Percentiles rank a stretch among this genome's conserved stretches.
Conservation (phyloP, 805 yeast genomes). For the Candida stauntonica region DNA sequence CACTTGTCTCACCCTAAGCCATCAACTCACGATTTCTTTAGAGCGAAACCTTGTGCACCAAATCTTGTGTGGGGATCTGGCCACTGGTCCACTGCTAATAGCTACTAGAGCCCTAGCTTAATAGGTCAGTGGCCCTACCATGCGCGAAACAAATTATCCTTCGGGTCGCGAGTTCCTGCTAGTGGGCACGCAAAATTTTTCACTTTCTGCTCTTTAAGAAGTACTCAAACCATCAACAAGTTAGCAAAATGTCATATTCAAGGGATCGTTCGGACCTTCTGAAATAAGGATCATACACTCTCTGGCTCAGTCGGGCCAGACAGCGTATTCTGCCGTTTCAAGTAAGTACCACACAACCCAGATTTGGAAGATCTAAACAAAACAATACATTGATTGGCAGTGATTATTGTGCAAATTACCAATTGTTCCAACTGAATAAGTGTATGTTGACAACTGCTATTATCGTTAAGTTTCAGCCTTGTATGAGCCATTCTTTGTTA, state of each 20-base stretch:
- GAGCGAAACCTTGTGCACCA: too few relatives aligned
- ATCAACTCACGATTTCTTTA: too few relatives aligned
- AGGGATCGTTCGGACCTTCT: too few relatives aligned
- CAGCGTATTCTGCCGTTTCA: background rate
- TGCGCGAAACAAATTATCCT: background rate
- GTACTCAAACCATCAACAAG: background rate
- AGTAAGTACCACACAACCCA: too few relatives aligned
- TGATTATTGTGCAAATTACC: slow-evolving; percentile 22
- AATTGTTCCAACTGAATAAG: slow-evolving; percentile 24
- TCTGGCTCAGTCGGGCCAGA: background rate
- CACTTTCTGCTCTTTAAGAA: background rate
- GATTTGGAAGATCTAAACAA: too few relatives aligned
- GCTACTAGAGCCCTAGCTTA: too few relatives aligned
- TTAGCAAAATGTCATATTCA: too few relatives aligned
- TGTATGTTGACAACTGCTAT: slow-evolving; percentile 21
- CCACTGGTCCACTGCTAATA: too few relatives aligned
- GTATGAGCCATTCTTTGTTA: slow-evolving; percentile 16
- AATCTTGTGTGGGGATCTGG: too few relatives aligned
- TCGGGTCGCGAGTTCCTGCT: too few relatives aligned
- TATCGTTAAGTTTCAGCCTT: slow-evolving; percentile 25
- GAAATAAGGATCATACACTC: background rate
- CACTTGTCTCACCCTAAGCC: too few relatives aligned
- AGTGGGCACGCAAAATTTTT: background rate
- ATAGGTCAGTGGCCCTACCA: too few relatives aligned
- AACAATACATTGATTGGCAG: slow-evolving; percentile 4